Evolutionary conservation across 2,329 filamentous ascomycete genomes (phyloP), one percentile per base, ranked within the genome.

Genomic region (Neopestalotiopsis sp.): DNA sequence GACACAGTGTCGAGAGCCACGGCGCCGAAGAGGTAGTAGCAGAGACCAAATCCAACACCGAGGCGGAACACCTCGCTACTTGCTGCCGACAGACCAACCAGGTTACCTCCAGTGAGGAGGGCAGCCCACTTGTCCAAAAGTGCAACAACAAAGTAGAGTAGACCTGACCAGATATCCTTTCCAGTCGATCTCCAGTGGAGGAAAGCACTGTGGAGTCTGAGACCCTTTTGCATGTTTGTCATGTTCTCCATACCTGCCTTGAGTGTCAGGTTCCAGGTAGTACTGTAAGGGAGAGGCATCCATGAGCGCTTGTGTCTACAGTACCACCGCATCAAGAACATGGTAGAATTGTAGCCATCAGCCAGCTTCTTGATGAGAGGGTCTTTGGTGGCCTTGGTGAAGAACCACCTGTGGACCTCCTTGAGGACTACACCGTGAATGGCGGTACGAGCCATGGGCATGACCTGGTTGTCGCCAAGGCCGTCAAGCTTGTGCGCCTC

Each of bases 161-260:
- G 24, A 30, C 62, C 62, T 20, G 62, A 65, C 62, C 62, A 65
- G 7, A 65, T 52, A 32, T 65, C 62, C 12, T 52, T 45, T 13
- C 62, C 62, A 30, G 62, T 65, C 20, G 62, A 65, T 45, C 62
- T n/a, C 62, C 62, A 65, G 24, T 65, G 62, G 1, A 65, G 30
- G 42, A 65, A 65, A 12, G 62, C 62, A 34, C 62, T 65, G 40
- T 65, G 62, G 3, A 65, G 62, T 20, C 28, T 65, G n/a, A 65
- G 42, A 30, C 62, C 62, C 62, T 65, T 65, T 34, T 65, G 62
- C 62, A 65, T 65, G 62, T 65, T 65, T 13, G 20, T 65, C 62
- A 65, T 65, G 62, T 65, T 65, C 24, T 65, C 62, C 40, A 65
- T 65, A 65, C 62, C 62, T 12, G 62, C 62, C 62, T 65, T 65